Conservation (phyloP, 2,329 filamentous ascomycete species). For the Epichloe coenophiala region DNA sequence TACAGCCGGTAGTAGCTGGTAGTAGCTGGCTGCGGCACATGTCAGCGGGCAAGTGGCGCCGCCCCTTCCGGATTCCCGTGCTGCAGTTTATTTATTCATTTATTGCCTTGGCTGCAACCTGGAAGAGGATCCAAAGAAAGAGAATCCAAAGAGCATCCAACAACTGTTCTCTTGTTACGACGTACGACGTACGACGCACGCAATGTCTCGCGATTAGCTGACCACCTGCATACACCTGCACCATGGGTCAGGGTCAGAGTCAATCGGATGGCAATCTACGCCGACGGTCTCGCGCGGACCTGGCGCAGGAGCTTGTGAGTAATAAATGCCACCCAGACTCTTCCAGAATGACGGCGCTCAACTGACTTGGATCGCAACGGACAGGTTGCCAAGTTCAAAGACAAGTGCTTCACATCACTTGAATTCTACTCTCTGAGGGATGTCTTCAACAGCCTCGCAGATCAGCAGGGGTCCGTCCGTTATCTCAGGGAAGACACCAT, state of each 20-base stretch:
- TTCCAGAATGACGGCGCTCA: neutral
- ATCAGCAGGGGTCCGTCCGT: slow-evolving; percentile 44
- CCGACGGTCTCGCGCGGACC: slow-evolving; percentile 35
- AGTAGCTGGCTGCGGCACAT: neutral
- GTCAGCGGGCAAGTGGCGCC: neutral
- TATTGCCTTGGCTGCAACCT: no score
- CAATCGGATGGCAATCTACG: slow-evolving; percentile 32
- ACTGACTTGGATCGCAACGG: neutral
- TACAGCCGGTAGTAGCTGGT: no score
- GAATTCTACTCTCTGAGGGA: slow-evolving; percentile 63
- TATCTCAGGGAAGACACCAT: slow-evolving; percentile 59
- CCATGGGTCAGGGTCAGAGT: slow-evolving; percentile 44
- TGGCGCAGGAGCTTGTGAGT: slow-evolving; percentile 37
- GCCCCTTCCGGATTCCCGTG: neutral
- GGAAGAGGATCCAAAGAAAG: neutral
- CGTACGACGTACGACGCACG: slow-evolving; percentile 4
- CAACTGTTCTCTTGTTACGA: neutral
- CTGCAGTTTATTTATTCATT: neutral
- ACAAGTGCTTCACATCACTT: slow-evolving; percentile 56
- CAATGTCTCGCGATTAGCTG: slow-evolving; percentile 10
- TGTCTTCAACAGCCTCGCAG: slow-evolving; percentile 58
- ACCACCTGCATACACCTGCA: slow-evolving; percentile 13
- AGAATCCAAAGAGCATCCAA: neutral
- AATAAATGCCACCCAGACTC: neutral
- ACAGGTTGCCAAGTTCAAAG: slow-evolving; percentile 50